Percentiles rank a stretch among this genome's conserved stretches.
Evolutionary conservation across 768 basidiomycete species (phyloP).

Genomic region (Suillus ampliporus): DNA sequence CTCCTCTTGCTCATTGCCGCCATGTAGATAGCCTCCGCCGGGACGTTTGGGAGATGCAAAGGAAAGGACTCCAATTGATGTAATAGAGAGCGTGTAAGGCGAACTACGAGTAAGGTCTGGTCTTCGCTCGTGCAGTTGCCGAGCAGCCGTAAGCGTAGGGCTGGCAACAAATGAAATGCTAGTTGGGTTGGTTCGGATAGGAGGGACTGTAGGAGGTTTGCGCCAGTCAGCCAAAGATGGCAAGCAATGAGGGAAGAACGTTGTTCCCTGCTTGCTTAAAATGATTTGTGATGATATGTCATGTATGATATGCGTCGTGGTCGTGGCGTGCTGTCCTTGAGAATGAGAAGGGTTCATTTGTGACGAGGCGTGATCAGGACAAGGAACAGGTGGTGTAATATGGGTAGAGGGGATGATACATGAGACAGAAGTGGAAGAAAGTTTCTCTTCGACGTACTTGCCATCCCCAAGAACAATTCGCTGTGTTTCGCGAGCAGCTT

Average conservation of each 20-base stretch:
- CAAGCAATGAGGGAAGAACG: slow-evolving; percentile 47
- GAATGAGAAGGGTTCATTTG: slow-evolving; percentile 9
- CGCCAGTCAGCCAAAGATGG: slow-evolving; percentile 42
- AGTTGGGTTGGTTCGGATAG: slow-evolving; percentile 18
- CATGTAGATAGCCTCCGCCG: slow-evolving; percentile 50
- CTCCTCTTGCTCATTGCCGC: slow-evolving; percentile 54
- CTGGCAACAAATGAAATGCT: slow-evolving; percentile 34
- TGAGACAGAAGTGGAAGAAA: slow-evolving; percentile 14
- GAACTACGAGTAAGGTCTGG: slow-evolving; percentile 16
- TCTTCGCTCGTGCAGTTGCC: slow-evolving; percentile 26
- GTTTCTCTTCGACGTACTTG: slow-evolving; percentile 42
- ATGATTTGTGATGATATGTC: slow-evolving; percentile 43
- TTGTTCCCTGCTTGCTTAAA: slow-evolving; percentile 43
- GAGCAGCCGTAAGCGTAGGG: slow-evolving; percentile 41
- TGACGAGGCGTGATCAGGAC: not conserved
- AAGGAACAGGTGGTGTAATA: slow-evolving; percentile 11
- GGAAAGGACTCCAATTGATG: slow-evolving; percentile 46
- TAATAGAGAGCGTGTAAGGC: slow-evolving; percentile 27
- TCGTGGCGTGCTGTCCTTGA: slow-evolving; percentile 3
- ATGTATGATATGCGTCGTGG: slow-evolving; percentile 26
- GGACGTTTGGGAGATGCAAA: slow-evolving; percentile 50
- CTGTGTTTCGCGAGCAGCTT: slow-evolving; percentile 43
- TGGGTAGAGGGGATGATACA: slow-evolving; percentile 13
- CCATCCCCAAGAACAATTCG: slow-evolving; percentile 46
- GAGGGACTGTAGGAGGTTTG: slow-evolving; percentile 14